Conservation (phyloP, 768 basidiomycete genomes). For the Baorangia bicolor region DNA sequence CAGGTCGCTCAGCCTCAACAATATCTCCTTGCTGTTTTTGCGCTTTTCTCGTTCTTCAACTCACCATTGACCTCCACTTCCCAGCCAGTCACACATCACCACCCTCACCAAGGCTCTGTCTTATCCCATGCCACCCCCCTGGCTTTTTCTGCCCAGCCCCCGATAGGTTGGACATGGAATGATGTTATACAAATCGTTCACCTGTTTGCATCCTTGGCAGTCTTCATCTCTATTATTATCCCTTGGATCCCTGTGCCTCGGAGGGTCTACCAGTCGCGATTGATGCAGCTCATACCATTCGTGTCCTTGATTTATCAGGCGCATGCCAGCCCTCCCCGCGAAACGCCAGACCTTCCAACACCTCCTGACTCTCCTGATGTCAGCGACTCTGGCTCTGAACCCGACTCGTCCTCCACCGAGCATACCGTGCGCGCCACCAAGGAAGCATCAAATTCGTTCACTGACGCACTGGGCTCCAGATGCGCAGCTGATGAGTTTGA, state of each 20-base stretch:
- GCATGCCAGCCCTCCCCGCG: background rate
- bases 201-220: conserved; percentile 59
- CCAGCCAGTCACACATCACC: conserved; percentile 31
- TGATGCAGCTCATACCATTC: conserved; percentile 31
- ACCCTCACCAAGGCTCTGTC: conserved; percentile 60
- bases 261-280: conserved; percentile 20
- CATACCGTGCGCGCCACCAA: conserved; percentile 22
- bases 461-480: conserved; percentile 34
- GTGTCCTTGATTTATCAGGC: conserved; percentile 8
- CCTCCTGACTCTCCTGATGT: conserved; percentile 27
- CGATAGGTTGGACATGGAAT: conserved; percentile 43
- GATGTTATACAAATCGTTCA: conserved; percentile 65
- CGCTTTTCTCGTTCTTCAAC: conserved; percentile 84
- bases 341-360: conserved; percentile 24
- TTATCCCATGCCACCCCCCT: conserved; percentile 39
- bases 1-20: conserved; percentile 41
- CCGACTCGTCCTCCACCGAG: conserved; percentile 31
- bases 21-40: conserved; percentile 80
- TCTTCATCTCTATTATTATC: conserved; percentile 57
- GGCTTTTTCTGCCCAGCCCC: conserved; percentile 17
- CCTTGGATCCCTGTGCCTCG: conserved; percentile 40
- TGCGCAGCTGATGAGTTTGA: conserved; percentile 40
- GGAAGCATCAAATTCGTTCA: conserved; percentile 15
- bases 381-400: conserved; percentile 28
- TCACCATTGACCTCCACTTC: conserved; percentile 57